Base-by-base conservation (phyloP, 306 rosid genomes). In the Trichosanthes truncata region DNA sequence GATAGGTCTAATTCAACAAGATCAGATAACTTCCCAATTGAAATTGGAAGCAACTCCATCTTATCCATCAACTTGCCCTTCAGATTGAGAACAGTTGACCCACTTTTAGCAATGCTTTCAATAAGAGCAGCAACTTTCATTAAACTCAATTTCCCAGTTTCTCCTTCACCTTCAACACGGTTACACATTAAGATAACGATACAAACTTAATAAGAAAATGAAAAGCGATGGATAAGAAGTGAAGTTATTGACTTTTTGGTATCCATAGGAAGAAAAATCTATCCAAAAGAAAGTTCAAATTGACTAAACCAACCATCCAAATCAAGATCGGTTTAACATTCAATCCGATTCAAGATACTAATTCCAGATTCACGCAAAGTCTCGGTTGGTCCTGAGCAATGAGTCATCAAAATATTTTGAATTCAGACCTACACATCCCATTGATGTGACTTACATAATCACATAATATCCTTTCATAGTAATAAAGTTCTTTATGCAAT, bases 71-170 rank as follows among this genome's bases (percentile, higher is more conserved):
- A 88, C 48, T 86, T 95, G n/a, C 93, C 96, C 85, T 82, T 89
- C 45, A 95, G 95, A 53, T 95, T 90, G 80, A 95, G 91, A 45
- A 40, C 89, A 78, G 80, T 40, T 41, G 83, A 85, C 51, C 90
- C 92, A 69, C 80, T 90, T 71, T 85, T 90, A 20, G 90, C 91
- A 80, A 82, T 87, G 82, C 49, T 87, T 83, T 92, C 98, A 82
- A 95, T 90, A 12, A 95, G 77, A 79, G 96, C 88, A 23, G 98
- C 97, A 80, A 89, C 93, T 87, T 91, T 91, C 96, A 95, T 87
- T 12, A 91, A 84, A 80, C 96, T 95, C 80, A 92, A 59, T 76
- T 92, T 95, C 75, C 84, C 92, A 48, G 78, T 61, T 80, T 83
- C 88, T 83, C 80, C 95, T 85, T 53, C 83, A 31, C 76, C 91